Evolutionary conservation across 345 rosid species (phyloP).

Genomic region (Populus davidiana): DNA sequence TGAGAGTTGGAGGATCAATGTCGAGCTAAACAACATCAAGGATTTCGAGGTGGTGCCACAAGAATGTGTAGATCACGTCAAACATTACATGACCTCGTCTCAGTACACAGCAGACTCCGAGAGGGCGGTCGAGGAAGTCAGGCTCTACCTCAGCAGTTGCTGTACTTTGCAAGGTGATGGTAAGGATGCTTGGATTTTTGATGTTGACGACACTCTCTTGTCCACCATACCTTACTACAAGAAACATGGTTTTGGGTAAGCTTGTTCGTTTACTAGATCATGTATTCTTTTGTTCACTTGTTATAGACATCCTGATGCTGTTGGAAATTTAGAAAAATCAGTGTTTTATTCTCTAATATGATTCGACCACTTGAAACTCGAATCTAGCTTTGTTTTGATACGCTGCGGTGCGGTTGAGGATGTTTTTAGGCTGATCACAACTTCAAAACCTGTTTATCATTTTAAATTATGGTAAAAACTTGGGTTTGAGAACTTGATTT

Average conservation of each 20-base stretch:
- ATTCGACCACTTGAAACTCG: too few species aligned
- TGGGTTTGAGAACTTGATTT: too few species aligned
- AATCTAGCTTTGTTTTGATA: too few species aligned
- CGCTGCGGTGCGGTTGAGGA: too few species aligned
- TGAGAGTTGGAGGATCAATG: slow-evolving; percentile 79
- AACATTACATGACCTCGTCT: slow-evolving; percentile 63
- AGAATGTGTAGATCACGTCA: slow-evolving; percentile 49
- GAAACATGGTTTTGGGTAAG: slow-evolving; percentile 62
- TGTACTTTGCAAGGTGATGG: slow-evolving; percentile 41
- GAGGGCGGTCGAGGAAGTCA: slow-evolving; percentile 50
- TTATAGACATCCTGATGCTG: neutral
- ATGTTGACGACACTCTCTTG: slow-evolving; percentile 67
- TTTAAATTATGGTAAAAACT: too few species aligned
- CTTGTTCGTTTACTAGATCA: neutral
- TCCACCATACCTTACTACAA: slow-evolving; percentile 70
- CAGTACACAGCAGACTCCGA: slow-evolving; percentile 56
- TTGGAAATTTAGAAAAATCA: too few species aligned
- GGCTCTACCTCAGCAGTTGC: slow-evolving; percentile 42
- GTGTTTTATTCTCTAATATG: too few species aligned
- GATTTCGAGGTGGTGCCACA: slow-evolving; percentile 63
- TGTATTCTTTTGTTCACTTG: neutral
- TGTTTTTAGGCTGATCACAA: too few species aligned
- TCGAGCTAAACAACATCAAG: slow-evolving; percentile 66
- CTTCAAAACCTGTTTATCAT: too few species aligned
- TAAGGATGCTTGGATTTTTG: slow-evolving; percentile 74